Conservation (phyloP, 768 basidiomycete genomes). For the Macrolepiota albuminosa region DNA sequence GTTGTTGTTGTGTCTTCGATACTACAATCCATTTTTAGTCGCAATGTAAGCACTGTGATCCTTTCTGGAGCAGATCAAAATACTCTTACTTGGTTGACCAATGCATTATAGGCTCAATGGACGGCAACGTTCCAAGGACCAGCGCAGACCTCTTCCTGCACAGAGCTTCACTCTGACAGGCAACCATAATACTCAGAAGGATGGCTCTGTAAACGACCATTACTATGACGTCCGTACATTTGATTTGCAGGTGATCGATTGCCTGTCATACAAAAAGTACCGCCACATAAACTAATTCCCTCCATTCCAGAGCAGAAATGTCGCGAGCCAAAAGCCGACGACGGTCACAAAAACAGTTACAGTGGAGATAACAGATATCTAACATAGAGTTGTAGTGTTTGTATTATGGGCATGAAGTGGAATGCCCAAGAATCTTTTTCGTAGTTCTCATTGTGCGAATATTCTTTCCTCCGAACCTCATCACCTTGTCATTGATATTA, state of each 20-base stretch:
- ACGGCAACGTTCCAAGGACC: slow-evolving; percentile 14
- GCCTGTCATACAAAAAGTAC: not conserved
- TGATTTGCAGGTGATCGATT: slow-evolving; percentile 2
- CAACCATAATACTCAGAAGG: not conserved
- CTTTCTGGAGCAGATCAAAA: not conserved
- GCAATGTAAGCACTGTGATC: slow-evolving; percentile 23
- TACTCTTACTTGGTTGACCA: not conserved
- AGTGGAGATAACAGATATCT: slow-evolving; percentile 17
- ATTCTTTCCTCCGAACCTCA: not conserved
- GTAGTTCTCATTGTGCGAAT: not conserved
- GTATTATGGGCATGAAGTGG: not conserved
- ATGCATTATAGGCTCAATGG: slow-evolving; percentile 18
- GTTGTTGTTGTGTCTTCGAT: slow-evolving; percentile 14
- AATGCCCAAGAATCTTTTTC: not conserved
- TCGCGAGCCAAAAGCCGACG: not conserved
- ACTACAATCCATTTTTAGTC: slow-evolving; percentile 22
- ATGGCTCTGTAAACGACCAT: not conserved
- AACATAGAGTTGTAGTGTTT: too few species aligned
- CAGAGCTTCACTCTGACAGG: not conserved
- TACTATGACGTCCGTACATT: slow-evolving; percentile 10
- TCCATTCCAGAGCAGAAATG: not conserved
- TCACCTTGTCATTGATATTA: too few species aligned
- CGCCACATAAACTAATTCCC: not conserved
- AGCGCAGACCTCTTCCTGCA: not conserved
- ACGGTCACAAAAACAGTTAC: slow-evolving; percentile 14